Evolutionary conservation across 305 asterid species (phyloP), one percentile per base, ranked within the genome.

Genomic region (Plantago coronopus): DNA sequence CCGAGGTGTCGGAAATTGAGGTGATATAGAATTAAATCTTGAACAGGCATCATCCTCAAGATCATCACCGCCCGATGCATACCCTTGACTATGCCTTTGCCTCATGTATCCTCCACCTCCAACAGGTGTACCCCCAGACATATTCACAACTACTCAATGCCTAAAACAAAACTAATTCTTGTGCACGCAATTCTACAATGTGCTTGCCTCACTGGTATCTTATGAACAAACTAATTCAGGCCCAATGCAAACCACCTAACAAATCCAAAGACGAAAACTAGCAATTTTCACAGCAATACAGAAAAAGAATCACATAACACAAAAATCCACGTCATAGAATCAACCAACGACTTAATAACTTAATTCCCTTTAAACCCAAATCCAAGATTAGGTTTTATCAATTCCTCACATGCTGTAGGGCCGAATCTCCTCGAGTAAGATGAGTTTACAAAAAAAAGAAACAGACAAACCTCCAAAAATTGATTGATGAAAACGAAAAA

Each of bases 31-130:
- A 66, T 60, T 54, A n/a, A 43, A 61, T 57, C 78, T 79, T 19
- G 88, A 82, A 69, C 83, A 76, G 10, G 88, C 88, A 74, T 82
- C 88, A 77, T 82, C 88, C 72, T 82, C 88, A 55, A 82, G 81
- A 65, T 82, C 88, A 72, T 82, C 88, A 10, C 88, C 69, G 48
- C 88, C 75, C 12, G 88, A 82, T 45, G 76, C 74, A 72, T 81
- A 81, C 45, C 88, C 88, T 65, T 79, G 88, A 77, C 88, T 82
- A 59, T 79, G 75, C 76, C 88, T 77, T 44, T 74, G 83, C 72
- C 88, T 79, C 78, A 82, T 74, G 54, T 66, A 59, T 66, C 84
- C 82, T 66, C 84, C 82, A 31, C 79, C 75, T 57, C 76, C 78
- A 63, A 69, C 72, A 27, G 88, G 85, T 42, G 81, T 69, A 59